A percentile compares a stretch with the other conserved stretches of the same genome.
Conservation (phyloP, 1,284 basidiomycete species). For the Pyrrhoderma noxium region DNA sequence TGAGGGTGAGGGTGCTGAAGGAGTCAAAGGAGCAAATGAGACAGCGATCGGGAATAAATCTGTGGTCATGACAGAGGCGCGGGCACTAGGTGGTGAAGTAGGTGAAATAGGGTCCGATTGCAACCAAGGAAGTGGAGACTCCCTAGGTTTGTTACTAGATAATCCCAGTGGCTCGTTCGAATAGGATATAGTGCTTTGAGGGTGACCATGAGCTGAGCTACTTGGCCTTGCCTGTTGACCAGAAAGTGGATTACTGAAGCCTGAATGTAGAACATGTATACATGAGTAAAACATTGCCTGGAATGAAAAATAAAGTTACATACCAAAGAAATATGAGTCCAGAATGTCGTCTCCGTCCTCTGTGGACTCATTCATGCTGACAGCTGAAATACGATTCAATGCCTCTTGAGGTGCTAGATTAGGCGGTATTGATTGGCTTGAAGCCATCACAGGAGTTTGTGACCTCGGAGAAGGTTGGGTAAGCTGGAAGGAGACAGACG, state of each 20-base stretch:
- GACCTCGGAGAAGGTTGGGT: conserved; percentile 7
- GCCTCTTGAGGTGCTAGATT: background rate
- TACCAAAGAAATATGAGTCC: conserved; percentile 44
- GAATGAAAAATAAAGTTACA: conserved; percentile 13
- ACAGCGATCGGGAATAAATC: conserved; percentile 5
- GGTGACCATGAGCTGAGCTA: conserved; percentile 5
- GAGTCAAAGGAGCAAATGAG: too few relatives aligned
- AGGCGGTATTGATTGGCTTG: background rate
- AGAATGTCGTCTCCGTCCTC: conserved; percentile 41
- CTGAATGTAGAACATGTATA: too few relatives aligned
- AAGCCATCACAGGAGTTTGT: conserved; percentile 13
- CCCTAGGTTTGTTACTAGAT: conserved; percentile 28
- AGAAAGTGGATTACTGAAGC: conserved; percentile 1
- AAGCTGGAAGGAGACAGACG: background rate
- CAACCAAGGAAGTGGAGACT: conserved; percentile 21
- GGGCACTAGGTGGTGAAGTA: conserved; percentile 2
- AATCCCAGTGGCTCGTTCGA: conserved; percentile 29
- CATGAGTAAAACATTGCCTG: conserved; percentile 1
- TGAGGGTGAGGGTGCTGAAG: background rate
- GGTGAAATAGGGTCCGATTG: conserved; percentile 7
- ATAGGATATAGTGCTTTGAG: background rate
- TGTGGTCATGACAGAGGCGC: conserved; percentile 15
- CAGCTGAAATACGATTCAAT: background rate
- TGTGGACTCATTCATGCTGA: conserved; percentile 22
- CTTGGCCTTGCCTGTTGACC: background rate